Conservation (phyloP, 257 asterid genomes). For the Fraxinus cuspidata region DNA sequence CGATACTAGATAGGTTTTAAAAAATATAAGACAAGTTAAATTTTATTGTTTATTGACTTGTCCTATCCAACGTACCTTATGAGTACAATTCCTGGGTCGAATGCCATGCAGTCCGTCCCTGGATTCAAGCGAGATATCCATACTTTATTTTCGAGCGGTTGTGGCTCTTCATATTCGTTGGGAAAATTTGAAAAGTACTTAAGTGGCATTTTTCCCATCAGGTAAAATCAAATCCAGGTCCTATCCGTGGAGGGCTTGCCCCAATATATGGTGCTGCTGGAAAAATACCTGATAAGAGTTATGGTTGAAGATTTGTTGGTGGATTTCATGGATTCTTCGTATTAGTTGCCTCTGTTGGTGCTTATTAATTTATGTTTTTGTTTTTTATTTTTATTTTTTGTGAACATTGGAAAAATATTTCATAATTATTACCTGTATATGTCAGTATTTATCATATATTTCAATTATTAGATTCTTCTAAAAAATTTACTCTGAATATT, state of each 20-base stretch:
- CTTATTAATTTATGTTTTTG: background rate
- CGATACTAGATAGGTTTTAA: background rate
- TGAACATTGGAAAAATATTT: background rate
- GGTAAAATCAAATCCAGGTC: slow-evolving; percentile 96
- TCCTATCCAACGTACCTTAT: no score
- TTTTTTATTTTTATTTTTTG: background rate
- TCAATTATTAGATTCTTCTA: background rate
- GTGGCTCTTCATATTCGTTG: background rate
- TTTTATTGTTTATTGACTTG: no score
- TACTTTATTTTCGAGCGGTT: background rate
- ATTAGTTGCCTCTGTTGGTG: slow-evolving; percentile 39
- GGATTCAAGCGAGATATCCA: background rate
- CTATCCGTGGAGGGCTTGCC: slow-evolving; percentile 84
- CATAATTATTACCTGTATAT: slow-evolving; percentile 13
- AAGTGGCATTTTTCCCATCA: slow-evolving; percentile 30
- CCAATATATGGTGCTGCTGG: slow-evolving; percentile 99
- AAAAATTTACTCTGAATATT: background rate
- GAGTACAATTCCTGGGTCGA: no score
- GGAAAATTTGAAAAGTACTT: background rate
- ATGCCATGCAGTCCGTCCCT: no score
- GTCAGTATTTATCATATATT: slow-evolving; percentile 18
- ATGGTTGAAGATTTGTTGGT: slow-evolving; percentile 86
- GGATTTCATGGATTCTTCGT: slow-evolving; percentile 85
- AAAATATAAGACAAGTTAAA: no score
- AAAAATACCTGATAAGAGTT: slow-evolving; percentile 90